A percentile compares a stretch with the other conserved stretches of the same genome.
Conservation (phyloP, 495 filamentous ascomycete species). For the Daldinia loculata region DNA sequence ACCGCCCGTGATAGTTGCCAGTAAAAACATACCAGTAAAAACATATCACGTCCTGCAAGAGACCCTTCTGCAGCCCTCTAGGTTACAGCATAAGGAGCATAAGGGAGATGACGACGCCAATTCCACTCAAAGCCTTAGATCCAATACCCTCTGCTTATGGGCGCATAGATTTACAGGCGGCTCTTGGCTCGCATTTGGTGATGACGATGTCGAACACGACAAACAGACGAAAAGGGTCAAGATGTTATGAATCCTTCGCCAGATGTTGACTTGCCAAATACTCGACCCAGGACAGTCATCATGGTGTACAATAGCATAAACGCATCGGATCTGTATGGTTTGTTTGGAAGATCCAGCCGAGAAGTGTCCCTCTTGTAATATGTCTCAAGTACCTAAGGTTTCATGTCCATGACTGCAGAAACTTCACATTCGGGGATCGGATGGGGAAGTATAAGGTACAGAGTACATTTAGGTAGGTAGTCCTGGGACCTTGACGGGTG, state of each 20-base stretch:
- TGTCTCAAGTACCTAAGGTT: constrained; percentile 18
- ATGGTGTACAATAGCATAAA: not conserved
- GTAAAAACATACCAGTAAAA: not conserved
- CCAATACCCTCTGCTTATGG: constrained; percentile 27
- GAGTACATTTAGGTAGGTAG: not conserved
- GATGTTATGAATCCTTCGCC: not conserved
- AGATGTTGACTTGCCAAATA: constrained; percentile 10
- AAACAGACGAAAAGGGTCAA: constrained; percentile 12
- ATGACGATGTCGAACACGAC: constrained; percentile 41
- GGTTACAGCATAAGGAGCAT: too few relatives aligned
- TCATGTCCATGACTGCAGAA: not conserved
- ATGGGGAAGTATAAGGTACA: constrained; percentile 31
- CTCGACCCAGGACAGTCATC: constrained; percentile 4
- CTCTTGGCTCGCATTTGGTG: constrained; percentile 29
- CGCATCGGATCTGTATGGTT: constrained; percentile 25
- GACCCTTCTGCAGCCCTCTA: not conserved
- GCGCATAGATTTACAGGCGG: not conserved
- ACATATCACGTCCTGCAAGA: constrained; percentile 13
- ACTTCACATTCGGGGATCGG: constrained; percentile 1
- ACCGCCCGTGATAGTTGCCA: not conserved
- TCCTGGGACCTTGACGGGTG: constrained; percentile 20
- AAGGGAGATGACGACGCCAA: constrained; percentile 37
- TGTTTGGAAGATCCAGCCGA: constrained; percentile 17
- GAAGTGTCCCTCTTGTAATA: not conserved
- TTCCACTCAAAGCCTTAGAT: constrained; percentile 24